Base-by-base conservation (phyloP, 192 early-diverging fungal species). In the Coemansia sp. region DNA sequence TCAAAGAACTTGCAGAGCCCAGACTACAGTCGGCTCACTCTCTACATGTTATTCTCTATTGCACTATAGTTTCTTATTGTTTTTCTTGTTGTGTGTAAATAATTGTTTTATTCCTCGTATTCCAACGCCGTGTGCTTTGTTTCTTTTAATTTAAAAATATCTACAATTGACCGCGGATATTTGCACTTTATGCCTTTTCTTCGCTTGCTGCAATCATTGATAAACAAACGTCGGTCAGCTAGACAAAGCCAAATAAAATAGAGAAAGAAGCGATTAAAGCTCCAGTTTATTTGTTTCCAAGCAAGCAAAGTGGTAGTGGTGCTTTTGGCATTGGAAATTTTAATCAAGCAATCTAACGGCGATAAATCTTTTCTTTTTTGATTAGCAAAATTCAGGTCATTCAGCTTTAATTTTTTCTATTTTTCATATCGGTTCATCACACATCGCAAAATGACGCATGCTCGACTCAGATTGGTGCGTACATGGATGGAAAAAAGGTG, bases 61-160 rank as follows among this genome's bases (percentile, higher is more conserved):
- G 16, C 39, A 42, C 39, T 42, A 51, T 51, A 51, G 49, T 51
- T 51, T 51, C 13, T 51, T 51, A 27, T 42, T 42, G 6, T 50
- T 50, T 23, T 51, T 51, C 9, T 51, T 51, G n/a, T 20, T 51
- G 49, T 27, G 5, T 50, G 49, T 51, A 51, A 25, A 51, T 55
- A 55, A 55, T 55, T 14, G 6, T 29, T 55, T 30, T 20, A 16
- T 47, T 7, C 20, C 16, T 23, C 22, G 49, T 51, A 22, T 51
- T 22, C 22, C 49, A 23, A 4, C 22, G 22, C 55, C 10, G 20
- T 35, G 34, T 39, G 18, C 32, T 56, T 39, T 32, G 32, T n/a
- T 32, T 56, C 3, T 23, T 20, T 56, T 39, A 5, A 32, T 32
- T 39, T 56, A 27, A 22, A 27, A 51, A 51, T 25, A 51, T 22